These are phyloP conservation scores for Penicillium angulare DNA, from an alignment of 495 filamentous ascomycete species.

Conservation along the genomic window DNA sequence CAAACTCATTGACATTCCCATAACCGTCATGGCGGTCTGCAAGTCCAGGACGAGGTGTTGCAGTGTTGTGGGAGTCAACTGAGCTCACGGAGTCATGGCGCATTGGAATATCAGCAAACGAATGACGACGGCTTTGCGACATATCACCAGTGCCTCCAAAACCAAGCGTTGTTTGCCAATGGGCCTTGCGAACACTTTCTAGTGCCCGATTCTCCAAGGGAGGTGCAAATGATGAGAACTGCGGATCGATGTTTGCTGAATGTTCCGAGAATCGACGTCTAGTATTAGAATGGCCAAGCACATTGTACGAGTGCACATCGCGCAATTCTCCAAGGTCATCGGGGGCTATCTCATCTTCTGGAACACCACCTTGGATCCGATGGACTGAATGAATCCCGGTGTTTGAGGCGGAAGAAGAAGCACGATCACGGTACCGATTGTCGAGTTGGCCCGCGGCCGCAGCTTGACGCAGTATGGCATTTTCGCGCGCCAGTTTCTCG, in stretches of 20 bases:
- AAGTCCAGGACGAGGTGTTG: constrained; percentile 27
- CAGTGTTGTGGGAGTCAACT: constrained; percentile 46
- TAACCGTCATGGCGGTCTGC: constrained; percentile 42
- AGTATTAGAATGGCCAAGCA: constrained; percentile 43
- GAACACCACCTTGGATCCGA: constrained; percentile 60
- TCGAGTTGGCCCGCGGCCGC: constrained; percentile 57
- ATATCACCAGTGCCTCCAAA: constrained; percentile 70
- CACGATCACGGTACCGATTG: constrained; percentile 61
- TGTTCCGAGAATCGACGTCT: constrained; percentile 65
- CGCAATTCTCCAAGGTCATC: constrained; percentile 68
- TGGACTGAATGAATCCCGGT: constrained; percentile 56
- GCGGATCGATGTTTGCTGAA: constrained; percentile 50
- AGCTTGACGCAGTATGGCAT: constrained; percentile 66
- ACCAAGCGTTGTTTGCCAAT: constrained; percentile 85
- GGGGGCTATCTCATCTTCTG: constrained; percentile 69
- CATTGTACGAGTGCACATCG: constrained; percentile 51
- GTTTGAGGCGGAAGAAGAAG: constrained; percentile 50
- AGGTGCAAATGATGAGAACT: constrained; percentile 49
- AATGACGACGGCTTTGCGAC: constrained; percentile 88
- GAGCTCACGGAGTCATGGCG: constrained; percentile 69
- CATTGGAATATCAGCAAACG: constrained; percentile 85
- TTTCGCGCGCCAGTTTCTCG: constrained; percentile 70
- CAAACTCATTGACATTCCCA: constrained; percentile 32
- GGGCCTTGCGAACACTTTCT: constrained; percentile 74
- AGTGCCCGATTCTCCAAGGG: constrained; percentile 69